Percentiles rank a stretch among this genome's conserved stretches.
These are phyloP conservation scores for Teunomyces stri DNA, from an alignment of 805 yeast genomes.

Conservation along the genomic window DNA sequence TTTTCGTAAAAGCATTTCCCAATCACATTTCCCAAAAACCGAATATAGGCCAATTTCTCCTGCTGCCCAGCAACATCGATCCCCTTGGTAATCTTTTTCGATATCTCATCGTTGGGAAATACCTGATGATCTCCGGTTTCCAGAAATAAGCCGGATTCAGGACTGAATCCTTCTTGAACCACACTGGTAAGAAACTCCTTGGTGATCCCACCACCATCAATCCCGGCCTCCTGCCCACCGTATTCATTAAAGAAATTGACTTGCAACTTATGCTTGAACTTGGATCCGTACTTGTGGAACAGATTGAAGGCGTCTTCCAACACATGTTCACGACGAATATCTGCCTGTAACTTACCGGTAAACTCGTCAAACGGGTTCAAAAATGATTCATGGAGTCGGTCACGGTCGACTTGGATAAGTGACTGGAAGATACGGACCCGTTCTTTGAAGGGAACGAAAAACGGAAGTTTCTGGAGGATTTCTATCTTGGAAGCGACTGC, in stretches of 20 bases:
- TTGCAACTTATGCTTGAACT: constrained; percentile 56
- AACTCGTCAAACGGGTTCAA: constrained; percentile 7
- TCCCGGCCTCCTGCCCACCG: constrained; percentile 79
- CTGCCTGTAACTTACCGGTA: constrained; percentile 38
- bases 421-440: constrained; percentile 73
- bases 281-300: constrained; percentile 51
- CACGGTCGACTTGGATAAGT: constrained; percentile 55
- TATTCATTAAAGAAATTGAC: constrained; percentile 68
- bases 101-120: constrained; percentile 68
- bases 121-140: constrained; percentile 54
- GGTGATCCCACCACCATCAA: constrained; percentile 96
- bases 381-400: constrained; percentile 4
- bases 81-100: constrained; percentile 27
- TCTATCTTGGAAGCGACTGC: constrained; percentile 33
- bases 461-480: constrained; percentile 66
- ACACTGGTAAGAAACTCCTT: constrained; percentile 83
- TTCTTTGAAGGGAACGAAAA: constrained; percentile 70
- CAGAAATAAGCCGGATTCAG: constrained; percentile 35
- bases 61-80: constrained; percentile 29
- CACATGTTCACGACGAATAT: constrained; percentile 66
- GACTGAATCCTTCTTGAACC: constrained; percentile 63
- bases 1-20: constrained; percentile 89
- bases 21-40: constrained; percentile 75
- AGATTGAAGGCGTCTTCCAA: constrained; percentile 70
- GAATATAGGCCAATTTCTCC: constrained; percentile 31